These are phyloP conservation scores for Geotrichum citri-aurantii DNA, from an alignment of 1,139 yeast species.

Conservation along the genomic window DNA sequence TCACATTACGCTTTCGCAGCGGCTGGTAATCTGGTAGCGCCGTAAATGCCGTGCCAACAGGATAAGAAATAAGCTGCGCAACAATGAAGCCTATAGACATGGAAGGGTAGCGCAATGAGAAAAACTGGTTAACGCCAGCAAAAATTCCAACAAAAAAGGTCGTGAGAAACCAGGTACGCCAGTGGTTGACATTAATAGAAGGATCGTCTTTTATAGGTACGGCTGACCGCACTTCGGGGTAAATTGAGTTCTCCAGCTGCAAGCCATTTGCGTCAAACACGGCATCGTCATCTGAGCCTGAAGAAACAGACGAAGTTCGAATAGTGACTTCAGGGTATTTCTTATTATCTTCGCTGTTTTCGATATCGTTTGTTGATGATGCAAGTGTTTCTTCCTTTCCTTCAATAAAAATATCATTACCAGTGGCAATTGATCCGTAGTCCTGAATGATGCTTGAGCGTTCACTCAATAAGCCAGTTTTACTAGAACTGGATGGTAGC, in stretches of 20 bases:
- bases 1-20: background rate
- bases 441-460: background rate
- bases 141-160: conserved; percentile 34
- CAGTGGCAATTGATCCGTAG: background rate
- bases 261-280: background rate
- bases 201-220: conserved; percentile 51
- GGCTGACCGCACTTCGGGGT: conserved; percentile 57
- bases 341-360: background rate
- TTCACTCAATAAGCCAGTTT: background rate
- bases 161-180: conserved; percentile 45
- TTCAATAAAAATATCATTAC: background rate
- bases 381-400: background rate
- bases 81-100: conserved; percentile 44
- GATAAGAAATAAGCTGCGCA: conserved; percentile 50
- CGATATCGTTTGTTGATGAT: background rate
- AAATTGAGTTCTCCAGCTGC: conserved; percentile 41
- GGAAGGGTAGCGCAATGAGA: conserved; percentile 47
- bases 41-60: conserved; percentile 44
- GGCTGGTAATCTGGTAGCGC: conserved; percentile 44
- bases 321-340: background rate
- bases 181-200: conserved; percentile 42
- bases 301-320: background rate
- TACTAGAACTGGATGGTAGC: background rate
- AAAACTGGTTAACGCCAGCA: conserved; percentile 47
- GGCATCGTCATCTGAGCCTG: background rate